phyloP scores from a whole-genome alignment of 768 basidiomycete genomes.

The Trametes cingulata region DNA sequence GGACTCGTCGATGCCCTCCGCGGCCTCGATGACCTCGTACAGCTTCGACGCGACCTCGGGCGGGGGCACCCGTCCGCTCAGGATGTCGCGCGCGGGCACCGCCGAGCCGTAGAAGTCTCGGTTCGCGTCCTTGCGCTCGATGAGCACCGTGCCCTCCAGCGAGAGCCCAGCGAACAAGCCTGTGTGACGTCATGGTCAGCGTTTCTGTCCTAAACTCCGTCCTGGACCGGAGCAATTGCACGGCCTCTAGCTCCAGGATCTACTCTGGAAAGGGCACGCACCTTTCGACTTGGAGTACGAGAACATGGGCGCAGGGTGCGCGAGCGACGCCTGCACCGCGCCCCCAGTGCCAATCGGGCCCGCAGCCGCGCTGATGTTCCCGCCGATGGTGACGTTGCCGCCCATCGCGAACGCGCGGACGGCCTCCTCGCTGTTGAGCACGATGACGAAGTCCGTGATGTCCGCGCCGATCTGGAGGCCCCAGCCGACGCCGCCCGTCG shows the following conservation, averaged over 20 bases:
- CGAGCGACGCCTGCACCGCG: conserved; percentile 80
- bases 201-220: too few relatives aligned
- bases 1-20: conserved; percentile 88
- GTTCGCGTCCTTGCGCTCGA: conserved; percentile 96
- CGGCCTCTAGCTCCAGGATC: too few relatives aligned
- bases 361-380: conserved; percentile 80
- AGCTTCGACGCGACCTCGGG: conserved; percentile 91
- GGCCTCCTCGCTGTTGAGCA: conserved; percentile 95
- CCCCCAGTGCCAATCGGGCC: conserved; percentile 96
- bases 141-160: conserved; percentile 90
- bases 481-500: conserved; percentile 93
- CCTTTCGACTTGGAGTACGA: conserved; percentile 96
- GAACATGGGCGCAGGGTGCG: conserved; percentile 97
- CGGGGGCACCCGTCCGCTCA: conserved; percentile 93
- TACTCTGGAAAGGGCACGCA: conserved; percentile 35
- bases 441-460: conserved; percentile 93
- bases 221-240: too few relatives aligned
- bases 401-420: conserved; percentile 94
- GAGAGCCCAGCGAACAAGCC: conserved; percentile 95
- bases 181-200: conserved; percentile 30
- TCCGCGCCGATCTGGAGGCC: conserved; percentile 96
- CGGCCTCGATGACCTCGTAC: conserved; percentile 97
- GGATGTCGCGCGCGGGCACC: conserved; percentile 86
- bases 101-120: conserved; percentile 94
- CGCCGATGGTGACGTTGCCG: conserved; percentile 95